Evolutionary conservation across 2,329 filamentous ascomycete genomes (phyloP), one percentile per base, ranked within the genome.

Genomic region (Botrytis squamosa): DNA sequence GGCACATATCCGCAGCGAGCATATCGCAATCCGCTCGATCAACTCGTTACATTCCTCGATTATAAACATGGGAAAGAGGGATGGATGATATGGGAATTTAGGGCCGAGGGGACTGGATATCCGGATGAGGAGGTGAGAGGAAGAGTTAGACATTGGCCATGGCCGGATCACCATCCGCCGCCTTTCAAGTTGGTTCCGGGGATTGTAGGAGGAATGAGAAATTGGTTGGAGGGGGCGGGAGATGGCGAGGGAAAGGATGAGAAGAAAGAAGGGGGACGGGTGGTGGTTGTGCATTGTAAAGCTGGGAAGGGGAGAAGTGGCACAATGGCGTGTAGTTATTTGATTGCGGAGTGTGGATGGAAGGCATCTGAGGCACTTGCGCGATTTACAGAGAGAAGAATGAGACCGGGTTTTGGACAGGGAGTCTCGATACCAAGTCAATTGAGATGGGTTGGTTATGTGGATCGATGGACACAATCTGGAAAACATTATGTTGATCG

Each of bases 11-110:
- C 96, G 0, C 92, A 97, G 81, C 90, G 92, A 76, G 94, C 94
- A 75, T 99, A 98, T 84, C 93, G 96, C 80, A 99, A 97, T 81
- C 95, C 95, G 0, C 90, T 97, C 68, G 92, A 97, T 80, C 89
- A 91, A 57, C 89, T 99, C 36, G 93, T 98, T 74, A 88, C 89
- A 76, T 99, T 95, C 82, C 91, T 99, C 76, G 94, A 98, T 83
- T 85, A 87, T 63, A 93, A 94, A 80, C 96, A 99, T 83, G 91
- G 88, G 42, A 84, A 90, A 40, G 85, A 96, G 18, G 71, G 71
- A 76, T 99, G 96, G 96, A 90, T 92, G 4, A 97, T 99, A 79
- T 99, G 95, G 94, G 96, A 99, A 84, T 99, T 99, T 79, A 91
- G 96, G 64, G 96, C 94, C 52, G 96, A 99, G 82, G 96, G 96